phyloP scores from a whole-genome alignment of 2,329 filamentous ascomycete species.

The Phialemonium atrogriseum region DNA sequence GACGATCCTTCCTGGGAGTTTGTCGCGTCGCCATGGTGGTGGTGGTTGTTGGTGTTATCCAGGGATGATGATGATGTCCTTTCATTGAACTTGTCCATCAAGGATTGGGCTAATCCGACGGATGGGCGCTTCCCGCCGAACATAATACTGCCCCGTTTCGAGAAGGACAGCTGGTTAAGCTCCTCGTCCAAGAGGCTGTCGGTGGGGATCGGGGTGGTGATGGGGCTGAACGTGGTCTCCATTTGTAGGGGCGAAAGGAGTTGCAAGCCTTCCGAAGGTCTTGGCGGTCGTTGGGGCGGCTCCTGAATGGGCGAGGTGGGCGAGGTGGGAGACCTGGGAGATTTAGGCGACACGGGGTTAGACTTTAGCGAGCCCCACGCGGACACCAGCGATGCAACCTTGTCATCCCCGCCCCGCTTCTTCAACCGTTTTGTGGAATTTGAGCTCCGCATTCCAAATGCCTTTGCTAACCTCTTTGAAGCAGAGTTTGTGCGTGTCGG shows the following conservation, averaged over 20 bases:
- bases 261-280: neutral
- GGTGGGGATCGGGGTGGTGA: slow-evolving; percentile 48
- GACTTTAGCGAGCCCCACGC: slow-evolving; percentile 13
- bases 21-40: slow-evolving; percentile 11
- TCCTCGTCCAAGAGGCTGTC: slow-evolving; percentile 50
- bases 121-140: slow-evolving; percentile 37
- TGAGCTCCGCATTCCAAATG: slow-evolving; percentile 10
- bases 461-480: slow-evolving; percentile 9
- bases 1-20: slow-evolving; percentile 6
- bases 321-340: slow-evolving; percentile 17
- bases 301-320: slow-evolving; percentile 9
- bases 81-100: slow-evolving; percentile 2
- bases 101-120: slow-evolving; percentile 7
- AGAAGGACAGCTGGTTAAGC: slow-evolving; percentile 52
- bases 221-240: slow-evolving; percentile 35
- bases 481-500: slow-evolving; percentile 9
- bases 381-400: slow-evolving; percentile 10
- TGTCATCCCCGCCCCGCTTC: slow-evolving; percentile 14
- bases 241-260: slow-evolving; percentile 18
- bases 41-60: too few species aligned
- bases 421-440: slow-evolving; percentile 11
- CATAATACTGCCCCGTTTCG: slow-evolving; percentile 57
- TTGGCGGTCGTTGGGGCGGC: slow-evolving; percentile 1
- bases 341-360: too few species aligned
- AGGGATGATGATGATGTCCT: slow-evolving; percentile 1